Evolutionary conservation across 148 eudicot genomes (phyloP).

Genomic region (Silene uniflora): DNA sequence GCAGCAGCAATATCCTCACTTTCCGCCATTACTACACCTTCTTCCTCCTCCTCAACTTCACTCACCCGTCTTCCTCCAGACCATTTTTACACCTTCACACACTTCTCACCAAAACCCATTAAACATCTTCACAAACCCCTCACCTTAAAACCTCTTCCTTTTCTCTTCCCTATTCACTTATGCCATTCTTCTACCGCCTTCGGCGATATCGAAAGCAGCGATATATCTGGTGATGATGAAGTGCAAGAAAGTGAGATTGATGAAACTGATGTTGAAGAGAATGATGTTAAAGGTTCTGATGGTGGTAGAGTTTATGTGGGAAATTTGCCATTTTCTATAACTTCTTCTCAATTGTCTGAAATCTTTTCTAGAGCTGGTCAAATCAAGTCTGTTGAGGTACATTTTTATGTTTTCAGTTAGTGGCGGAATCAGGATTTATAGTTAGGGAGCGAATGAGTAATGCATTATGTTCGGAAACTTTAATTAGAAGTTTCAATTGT

Average conservation of each 20-base stretch:
- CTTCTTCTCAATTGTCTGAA: conserved; percentile 55
- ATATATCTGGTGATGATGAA: conserved; percentile 13
- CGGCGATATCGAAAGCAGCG: conserved; percentile 21
- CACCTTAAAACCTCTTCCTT: conserved; percentile 30
- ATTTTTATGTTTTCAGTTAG: not conserved
- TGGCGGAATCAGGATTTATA: too few species aligned
- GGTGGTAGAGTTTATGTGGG: conserved; percentile 71
- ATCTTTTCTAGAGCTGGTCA: conserved; percentile 63
- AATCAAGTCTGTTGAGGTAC: conserved; percentile 62
- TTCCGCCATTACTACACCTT: conserved; percentile 27
- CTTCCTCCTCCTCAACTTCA: conserved; percentile 26
- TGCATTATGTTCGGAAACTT: too few species aligned
- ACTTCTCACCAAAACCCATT: conserved; percentile 23
- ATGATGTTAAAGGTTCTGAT: not conserved
- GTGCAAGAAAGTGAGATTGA: conserved; percentile 18
- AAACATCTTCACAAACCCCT: conserved; percentile 36
- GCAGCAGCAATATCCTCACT: conserved; percentile 32
- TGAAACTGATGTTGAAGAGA: conserved; percentile 10
- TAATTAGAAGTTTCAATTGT: too few species aligned
- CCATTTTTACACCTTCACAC: conserved; percentile 8
- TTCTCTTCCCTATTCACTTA: conserved; percentile 12
- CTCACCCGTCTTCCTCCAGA: conserved; percentile 1
- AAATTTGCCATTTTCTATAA: conserved; percentile 67
- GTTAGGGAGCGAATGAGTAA: too few species aligned
- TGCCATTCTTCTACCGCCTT: conserved; percentile 23